Evolutionary conservation across 2,329 filamentous ascomycete species (phyloP).

Genomic region (Aspergillus sp.): DNA sequence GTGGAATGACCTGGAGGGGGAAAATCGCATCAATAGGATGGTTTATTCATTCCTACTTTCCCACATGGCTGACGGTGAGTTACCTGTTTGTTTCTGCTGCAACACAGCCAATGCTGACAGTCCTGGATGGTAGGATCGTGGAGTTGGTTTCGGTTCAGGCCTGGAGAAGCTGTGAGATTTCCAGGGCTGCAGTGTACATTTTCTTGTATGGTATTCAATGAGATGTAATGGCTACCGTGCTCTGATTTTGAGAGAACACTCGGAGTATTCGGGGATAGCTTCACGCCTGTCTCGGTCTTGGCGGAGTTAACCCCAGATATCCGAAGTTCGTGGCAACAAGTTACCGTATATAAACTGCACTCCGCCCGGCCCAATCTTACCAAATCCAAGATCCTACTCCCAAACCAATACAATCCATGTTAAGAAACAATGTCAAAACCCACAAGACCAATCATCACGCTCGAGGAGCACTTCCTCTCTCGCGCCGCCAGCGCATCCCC

Average conservation of each 20-base stretch:
- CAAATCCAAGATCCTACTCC: not conserved
- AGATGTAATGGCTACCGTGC: no score
- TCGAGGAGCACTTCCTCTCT: not conserved
- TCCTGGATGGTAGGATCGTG: not conserved
- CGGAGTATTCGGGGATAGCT: no score
- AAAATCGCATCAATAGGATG: constrained; percentile 14
- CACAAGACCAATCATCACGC: not conserved
- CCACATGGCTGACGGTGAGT: constrained; percentile 18
- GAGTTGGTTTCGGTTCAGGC: not conserved
- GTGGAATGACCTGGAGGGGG: constrained; percentile 21
- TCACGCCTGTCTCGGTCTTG: no score
- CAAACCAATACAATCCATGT: not conserved
- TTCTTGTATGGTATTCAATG: not conserved
- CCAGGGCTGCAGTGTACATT: no score
- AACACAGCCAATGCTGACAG: not conserved
- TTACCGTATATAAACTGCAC: no score
- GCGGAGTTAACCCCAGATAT: no score
- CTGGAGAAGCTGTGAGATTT: not conserved
- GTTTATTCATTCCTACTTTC: constrained; percentile 10
- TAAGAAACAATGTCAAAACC: not conserved
- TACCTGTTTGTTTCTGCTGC: not conserved
- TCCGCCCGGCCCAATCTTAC: not conserved
- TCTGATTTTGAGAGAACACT: no score
- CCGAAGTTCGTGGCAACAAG: no score
- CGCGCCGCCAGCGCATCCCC: not conserved